A percentile compares a stretch with the other conserved stretches of the same genome.
These are phyloP conservation scores for Phialophora chinensis DNA, from an alignment of 2,329 filamentous ascomycete genomes.

Conservation along the genomic window DNA sequence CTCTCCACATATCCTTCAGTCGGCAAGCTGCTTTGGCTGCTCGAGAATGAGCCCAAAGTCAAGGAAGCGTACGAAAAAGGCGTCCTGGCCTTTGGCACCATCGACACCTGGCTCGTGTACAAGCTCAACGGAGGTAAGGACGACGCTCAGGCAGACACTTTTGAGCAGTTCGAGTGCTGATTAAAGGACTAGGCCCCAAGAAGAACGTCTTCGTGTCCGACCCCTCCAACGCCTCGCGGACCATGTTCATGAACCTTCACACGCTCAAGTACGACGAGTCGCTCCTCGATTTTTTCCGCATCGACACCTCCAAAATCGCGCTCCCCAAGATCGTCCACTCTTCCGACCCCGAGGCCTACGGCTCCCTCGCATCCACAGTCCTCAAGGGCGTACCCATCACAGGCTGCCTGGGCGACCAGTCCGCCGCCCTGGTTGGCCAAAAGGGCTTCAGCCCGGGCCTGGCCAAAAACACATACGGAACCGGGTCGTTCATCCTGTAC, in stretches of 20 bases:
- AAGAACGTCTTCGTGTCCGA: slow-evolving; percentile 80
- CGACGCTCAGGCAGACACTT: not conserved
- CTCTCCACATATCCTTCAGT: slow-evolving; percentile 88
- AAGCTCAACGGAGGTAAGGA: slow-evolving; percentile 71
- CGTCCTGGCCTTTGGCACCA: slow-evolving; percentile 80
- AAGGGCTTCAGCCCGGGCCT: slow-evolving; percentile 80
- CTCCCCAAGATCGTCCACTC: slow-evolving; percentile 86
- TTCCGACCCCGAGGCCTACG: slow-evolving; percentile 75
- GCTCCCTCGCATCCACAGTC: slow-evolving; percentile 67
- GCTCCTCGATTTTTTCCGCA: slow-evolving; percentile 77
- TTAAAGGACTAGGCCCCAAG: slow-evolving; percentile 48
- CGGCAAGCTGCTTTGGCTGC: slow-evolving; percentile 82
- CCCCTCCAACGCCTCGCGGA: slow-evolving; percentile 84
- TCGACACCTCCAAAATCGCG: slow-evolving; percentile 73
- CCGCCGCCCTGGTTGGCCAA: slow-evolving; percentile 82
- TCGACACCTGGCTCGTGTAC: slow-evolving; percentile 88
- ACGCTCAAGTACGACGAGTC: slow-evolving; percentile 79
- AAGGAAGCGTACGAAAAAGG: slow-evolving; percentile 76
- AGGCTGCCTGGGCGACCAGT: slow-evolving; percentile 88
- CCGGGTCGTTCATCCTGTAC: slow-evolving; percentile 86
- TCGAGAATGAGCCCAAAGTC: slow-evolving; percentile 73
- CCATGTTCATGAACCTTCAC: slow-evolving; percentile 92
- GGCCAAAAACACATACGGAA: slow-evolving; percentile 92
- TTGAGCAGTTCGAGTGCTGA: not conserved
- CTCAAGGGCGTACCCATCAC: slow-evolving; percentile 75